Conservation (phyloP, 1,284 basidiomycete genomes). For the Ceratobasidium sp. region DNA sequence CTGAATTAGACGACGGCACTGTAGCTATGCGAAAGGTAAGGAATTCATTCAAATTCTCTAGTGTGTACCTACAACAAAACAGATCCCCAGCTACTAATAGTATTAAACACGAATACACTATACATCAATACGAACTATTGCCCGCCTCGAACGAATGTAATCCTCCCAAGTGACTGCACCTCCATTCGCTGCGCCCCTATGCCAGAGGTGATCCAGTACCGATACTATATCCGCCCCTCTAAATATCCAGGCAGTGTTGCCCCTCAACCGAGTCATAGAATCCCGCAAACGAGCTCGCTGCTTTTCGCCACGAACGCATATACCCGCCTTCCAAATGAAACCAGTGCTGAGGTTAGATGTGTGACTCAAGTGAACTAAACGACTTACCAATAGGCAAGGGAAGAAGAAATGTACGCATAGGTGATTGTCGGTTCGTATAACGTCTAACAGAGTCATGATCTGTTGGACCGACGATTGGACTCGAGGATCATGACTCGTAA, state of each 20-base stretch:
- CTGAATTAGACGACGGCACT: too few species aligned
- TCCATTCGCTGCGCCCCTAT: slow-evolving; percentile 5
- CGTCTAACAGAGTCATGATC: neutral
- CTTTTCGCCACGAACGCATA: slow-evolving; percentile 23
- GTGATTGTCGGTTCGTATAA: neutral
- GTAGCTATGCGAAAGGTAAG: too few species aligned
- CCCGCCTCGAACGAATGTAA: neutral
- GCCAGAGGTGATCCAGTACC: slow-evolving; percentile 28
- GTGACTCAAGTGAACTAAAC: too few species aligned
- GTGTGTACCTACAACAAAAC: too few species aligned
- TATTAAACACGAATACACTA: too few species aligned
- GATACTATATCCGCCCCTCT: slow-evolving; percentile 1
- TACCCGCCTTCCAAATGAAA: neutral
- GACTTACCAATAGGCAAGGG: slow-evolving; percentile 7
- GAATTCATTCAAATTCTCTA: too few species aligned
- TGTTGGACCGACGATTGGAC: slow-evolving; percentile 13
- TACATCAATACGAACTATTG: too few species aligned
- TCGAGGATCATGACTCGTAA: slow-evolving; percentile 3
- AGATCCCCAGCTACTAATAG: too few species aligned
- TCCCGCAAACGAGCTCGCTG: neutral
- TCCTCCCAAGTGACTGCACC: neutral
- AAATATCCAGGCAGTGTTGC: neutral
- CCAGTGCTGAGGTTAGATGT: too few species aligned
- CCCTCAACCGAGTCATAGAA: neutral
- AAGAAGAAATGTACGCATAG: neutral